phyloP scores from a whole-genome alignment of 768 basidiomycete genomes.

The Termitomyces sp. region DNA sequence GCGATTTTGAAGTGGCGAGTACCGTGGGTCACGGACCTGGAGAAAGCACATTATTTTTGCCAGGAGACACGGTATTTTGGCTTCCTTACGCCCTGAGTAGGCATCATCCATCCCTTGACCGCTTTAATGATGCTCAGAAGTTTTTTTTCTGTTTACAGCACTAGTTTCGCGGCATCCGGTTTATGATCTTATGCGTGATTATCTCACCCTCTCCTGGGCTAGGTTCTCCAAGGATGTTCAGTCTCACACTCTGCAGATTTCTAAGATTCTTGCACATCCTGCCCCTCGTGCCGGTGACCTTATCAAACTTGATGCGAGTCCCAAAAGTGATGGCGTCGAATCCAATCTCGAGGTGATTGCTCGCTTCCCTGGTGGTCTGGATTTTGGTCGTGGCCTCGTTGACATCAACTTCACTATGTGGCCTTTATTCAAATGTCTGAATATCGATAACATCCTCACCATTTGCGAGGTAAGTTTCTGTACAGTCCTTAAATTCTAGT shows the following conservation, averaged over 20 bases:
- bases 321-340: conserved; percentile 47
- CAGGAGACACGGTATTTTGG: conserved; percentile 92
- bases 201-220: conserved; percentile 93
- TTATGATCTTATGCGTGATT: conserved; percentile 94
- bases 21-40: conserved; percentile 79
- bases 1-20: conserved; percentile 80
- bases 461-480: conserved; percentile 68
- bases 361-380: conserved; percentile 88
- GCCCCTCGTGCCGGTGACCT: conserved; percentile 85
- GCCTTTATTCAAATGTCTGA: conserved; percentile 91
- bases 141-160: conserved; percentile 33
- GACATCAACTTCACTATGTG: conserved; percentile 97
- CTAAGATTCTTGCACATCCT: conserved; percentile 82
- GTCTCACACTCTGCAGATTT: conserved; percentile 86
- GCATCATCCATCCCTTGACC: conserved; percentile 22
- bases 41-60: conserved; percentile 84
- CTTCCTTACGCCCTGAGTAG: conserved; percentile 87
- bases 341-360: conserved; percentile 77
- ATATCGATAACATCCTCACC: conserved; percentile 90
- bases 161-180: conserved; percentile 90
- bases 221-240: conserved; percentile 92
- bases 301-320: conserved; percentile 80
- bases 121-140: conserved; percentile 8
- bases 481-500: conserved; percentile 22
- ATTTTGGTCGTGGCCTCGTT: conserved; percentile 86